Conservation (phyloP, 208 protist genomes). For the Porcisia hertigi region DNA sequence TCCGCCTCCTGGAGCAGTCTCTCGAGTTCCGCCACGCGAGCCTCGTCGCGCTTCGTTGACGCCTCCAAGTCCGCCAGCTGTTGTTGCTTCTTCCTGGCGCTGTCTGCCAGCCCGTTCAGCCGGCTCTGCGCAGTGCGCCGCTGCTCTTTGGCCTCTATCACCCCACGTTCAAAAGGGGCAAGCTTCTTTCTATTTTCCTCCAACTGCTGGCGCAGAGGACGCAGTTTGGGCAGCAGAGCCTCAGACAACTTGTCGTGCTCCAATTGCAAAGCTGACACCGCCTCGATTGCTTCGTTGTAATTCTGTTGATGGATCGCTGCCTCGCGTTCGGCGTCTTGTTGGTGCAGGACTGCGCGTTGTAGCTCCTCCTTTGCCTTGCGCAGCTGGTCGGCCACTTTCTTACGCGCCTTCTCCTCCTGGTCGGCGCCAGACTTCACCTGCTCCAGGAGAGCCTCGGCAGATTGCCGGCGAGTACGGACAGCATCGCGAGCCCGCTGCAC, state of each 20-base stretch:
- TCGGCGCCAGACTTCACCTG: conserved; percentile 71
- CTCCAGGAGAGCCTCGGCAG: conserved; percentile 71
- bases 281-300: conserved; percentile 66
- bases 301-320: conserved; percentile 82
- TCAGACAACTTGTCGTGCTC: conserved; percentile 78
- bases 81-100: conserved; percentile 29
- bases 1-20: conserved; percentile 48
- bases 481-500: conserved; percentile 62
- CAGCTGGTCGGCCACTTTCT: conserved; percentile 71
- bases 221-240: conserved; percentile 71
- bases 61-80: conserved; percentile 43
- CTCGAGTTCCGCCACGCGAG: conserved; percentile 56
- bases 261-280: conserved; percentile 34
- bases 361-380: conserved; percentile 88
- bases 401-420: conserved; percentile 68
- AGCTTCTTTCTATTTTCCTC: conserved; percentile 92
- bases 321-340: conserved; percentile 85
- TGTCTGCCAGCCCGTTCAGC: conserved; percentile 43
- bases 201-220: conserved; percentile 88
- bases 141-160: conserved; percentile 62
- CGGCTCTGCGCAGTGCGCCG: conserved; percentile 51
- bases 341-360: conserved; percentile 71
- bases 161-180: conserved; percentile 86
- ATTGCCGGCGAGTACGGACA: conserved; percentile 56
- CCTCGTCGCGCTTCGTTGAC: conserved; percentile 21